A percentile compares a stretch with the other conserved stretches of the same genome.
phyloP scores from a whole-genome alignment of 345 rosid species.

The Acer yangbiense region DNA sequence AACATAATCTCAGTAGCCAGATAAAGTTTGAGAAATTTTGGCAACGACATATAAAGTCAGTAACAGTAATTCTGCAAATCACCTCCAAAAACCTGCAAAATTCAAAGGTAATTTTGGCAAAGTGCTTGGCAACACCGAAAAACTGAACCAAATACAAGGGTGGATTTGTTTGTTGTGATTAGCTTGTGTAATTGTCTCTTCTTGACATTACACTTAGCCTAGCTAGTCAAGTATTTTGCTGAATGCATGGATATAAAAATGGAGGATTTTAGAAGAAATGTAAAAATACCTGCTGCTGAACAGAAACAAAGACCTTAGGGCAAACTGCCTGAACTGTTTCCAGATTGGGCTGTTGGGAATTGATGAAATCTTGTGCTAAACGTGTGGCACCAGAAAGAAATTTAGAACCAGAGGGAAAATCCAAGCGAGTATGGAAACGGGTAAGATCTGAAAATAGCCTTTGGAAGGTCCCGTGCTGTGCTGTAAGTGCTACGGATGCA shows the following conservation, averaged over 20 bases:
- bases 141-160: neutral
- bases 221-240: neutral
- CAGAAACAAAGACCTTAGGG: slow-evolving; percentile 65
- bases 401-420: slow-evolving; percentile 77
- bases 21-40: neutral
- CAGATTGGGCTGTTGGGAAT: slow-evolving; percentile 59
- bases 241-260: neutral
- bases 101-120: neutral
- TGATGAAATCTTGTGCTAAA: slow-evolving; percentile 60
- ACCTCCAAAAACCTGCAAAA: neutral
- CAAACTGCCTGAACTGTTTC: slow-evolving; percentile 61
- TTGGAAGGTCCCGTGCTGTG: slow-evolving; percentile 88
- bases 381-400: slow-evolving; percentile 60
- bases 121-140: neutral
- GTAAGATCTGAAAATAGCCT: slow-evolving; percentile 77
- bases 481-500: slow-evolving; percentile 72
- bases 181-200: neutral
- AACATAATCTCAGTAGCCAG: neutral
- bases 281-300: slow-evolving; percentile 90
- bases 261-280: slow-evolving; percentile 8
- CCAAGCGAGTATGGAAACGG: slow-evolving; percentile 64
- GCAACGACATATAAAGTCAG: neutral
- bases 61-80: neutral
- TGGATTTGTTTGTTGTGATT: neutral
- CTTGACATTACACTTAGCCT: neutral